Percentiles rank a stretch among this genome's conserved stretches.
These are phyloP conservation scores for Seiridium unicorne DNA, from an alignment of 2,329 filamentous ascomycete species.

Conservation along the genomic window DNA sequence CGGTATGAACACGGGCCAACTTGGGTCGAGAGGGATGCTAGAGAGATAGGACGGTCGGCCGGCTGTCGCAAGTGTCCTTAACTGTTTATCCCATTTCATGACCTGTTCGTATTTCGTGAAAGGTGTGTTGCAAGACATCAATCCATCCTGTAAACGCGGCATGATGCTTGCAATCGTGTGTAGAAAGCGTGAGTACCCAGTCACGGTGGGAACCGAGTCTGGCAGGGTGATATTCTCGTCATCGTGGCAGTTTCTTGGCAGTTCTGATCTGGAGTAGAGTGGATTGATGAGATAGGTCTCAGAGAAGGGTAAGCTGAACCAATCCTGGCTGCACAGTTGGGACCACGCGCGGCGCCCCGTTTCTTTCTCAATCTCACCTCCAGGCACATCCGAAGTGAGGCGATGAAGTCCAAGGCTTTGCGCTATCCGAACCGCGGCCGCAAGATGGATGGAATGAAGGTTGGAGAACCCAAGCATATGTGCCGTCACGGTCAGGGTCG, in stretches of 20 bases:
- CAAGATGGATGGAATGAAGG: slow-evolving; percentile 36
- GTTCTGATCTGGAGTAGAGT: slow-evolving; percentile 29
- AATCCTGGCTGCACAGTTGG: slow-evolving; percentile 36
- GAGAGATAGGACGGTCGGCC: slow-evolving; percentile 26
- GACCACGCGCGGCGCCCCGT: slow-evolving; percentile 33
- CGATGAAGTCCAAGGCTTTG: slow-evolving; percentile 45
- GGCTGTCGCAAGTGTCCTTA: slow-evolving; percentile 30
- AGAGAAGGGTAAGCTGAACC: slow-evolving; percentile 34
- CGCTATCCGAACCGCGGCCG: slow-evolving; percentile 43
- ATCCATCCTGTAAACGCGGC: slow-evolving; percentile 29
- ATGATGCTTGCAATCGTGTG: slow-evolving; percentile 30
- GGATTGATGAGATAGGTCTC: slow-evolving; percentile 37
- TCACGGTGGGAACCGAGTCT: slow-evolving; percentile 20
- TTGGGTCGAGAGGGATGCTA: slow-evolving; percentile 22
- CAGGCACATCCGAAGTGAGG: slow-evolving; percentile 23
- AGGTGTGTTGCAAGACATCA: slow-evolving; percentile 28
- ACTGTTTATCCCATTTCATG: slow-evolving; percentile 28
- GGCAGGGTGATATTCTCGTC: slow-evolving; percentile 20
- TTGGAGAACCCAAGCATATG: slow-evolving; percentile 48
- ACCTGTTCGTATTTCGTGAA: slow-evolving; percentile 35
- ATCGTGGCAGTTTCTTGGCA: slow-evolving; percentile 34
- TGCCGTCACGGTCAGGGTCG: slow-evolving; percentile 45
- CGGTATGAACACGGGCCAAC: slow-evolving; percentile 27
- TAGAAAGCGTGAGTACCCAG: slow-evolving; percentile 27
- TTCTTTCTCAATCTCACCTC: slow-evolving; percentile 22